Conservation (phyloP, 2,329 filamentous ascomycete species). For the Colletotrichum australisinense region DNA sequence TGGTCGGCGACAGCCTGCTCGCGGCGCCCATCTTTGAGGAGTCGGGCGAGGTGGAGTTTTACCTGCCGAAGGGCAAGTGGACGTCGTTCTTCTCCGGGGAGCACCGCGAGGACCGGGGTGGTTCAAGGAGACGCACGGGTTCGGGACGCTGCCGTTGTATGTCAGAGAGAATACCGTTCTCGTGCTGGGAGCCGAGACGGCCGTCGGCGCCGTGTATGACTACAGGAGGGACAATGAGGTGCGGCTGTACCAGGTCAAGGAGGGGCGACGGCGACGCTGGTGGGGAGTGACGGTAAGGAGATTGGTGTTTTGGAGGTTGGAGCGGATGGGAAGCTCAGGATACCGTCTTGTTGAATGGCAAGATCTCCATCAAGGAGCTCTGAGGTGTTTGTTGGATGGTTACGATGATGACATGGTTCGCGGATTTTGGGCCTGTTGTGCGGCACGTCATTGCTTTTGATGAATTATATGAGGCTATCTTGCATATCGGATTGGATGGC, state of each 20-base stretch:
- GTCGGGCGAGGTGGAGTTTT: conserved; percentile 73
- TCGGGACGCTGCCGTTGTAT: conserved; percentile 68
- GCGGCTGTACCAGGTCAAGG: conserved; percentile 54
- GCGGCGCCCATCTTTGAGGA: conserved; percentile 74
- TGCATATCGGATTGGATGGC: conserved; percentile 29
- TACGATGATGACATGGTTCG: background rate
- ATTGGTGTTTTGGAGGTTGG: conserved; percentile 54
- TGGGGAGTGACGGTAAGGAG: conserved; percentile 54
- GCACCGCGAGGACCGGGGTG: conserved; percentile 62
- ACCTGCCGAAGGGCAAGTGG: conserved; percentile 64
- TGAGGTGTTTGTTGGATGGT: background rate
- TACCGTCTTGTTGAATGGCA: conserved; percentile 52
- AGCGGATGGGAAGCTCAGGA: conserved; percentile 52
- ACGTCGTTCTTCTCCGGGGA: conserved; percentile 61
- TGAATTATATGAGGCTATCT: conserved; percentile 23
- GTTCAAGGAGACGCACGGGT: conserved; percentile 70
- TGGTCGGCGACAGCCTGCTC: conserved; percentile 75
- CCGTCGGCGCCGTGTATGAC: conserved; percentile 58
- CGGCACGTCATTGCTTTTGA: background rate
- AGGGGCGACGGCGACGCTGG: conserved; percentile 53
- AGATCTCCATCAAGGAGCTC: conserved; percentile 30
- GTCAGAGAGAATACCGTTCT: conserved; percentile 65
- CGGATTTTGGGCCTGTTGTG: background rate
- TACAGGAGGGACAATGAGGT: conserved; percentile 60
- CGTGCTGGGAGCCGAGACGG: conserved; percentile 54